phyloP scores from a whole-genome alignment of 257 asterid genomes.

The Rhazya stricta region DNA sequence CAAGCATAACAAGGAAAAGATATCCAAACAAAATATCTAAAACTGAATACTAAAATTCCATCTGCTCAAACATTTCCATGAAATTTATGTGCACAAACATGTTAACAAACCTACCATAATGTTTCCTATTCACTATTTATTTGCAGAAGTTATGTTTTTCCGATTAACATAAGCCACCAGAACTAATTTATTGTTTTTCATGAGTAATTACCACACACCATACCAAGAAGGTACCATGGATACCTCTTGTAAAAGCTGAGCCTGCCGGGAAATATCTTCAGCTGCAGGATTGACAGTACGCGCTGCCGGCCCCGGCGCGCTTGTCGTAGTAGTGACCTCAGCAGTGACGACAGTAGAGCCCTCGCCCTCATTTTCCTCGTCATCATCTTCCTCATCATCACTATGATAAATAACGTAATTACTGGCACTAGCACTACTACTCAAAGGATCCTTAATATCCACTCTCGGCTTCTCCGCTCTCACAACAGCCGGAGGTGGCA shows the following conservation, averaged over 20 bases:
- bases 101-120: too few species aligned
- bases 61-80: background rate
- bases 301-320: slow-evolving; percentile 11
- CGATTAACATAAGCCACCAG: background rate
- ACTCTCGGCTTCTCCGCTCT: slow-evolving; percentile 29
- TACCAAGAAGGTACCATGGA: background rate
- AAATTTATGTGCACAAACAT: background rate
- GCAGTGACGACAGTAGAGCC: slow-evolving; percentile 31
- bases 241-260: slow-evolving; percentile 76
- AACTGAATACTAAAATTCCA: background rate
- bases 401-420: slow-evolving; percentile 27
- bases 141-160: background rate
- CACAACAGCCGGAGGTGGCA: slow-evolving; percentile 31
- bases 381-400: slow-evolving; percentile 47
- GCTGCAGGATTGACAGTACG: slow-evolving; percentile 31
- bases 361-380: slow-evolving; percentile 44
- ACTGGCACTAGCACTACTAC: slow-evolving; percentile 18
- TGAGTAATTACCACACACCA: background rate
- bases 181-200: background rate
- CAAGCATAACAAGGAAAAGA: background rate
- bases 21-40: background rate
- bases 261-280: slow-evolving; percentile 57
- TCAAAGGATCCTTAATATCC: slow-evolving; percentile 56
- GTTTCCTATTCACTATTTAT: background rate
- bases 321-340: slow-evolving; percentile 22